Evolutionary conservation across 1,284 basidiomycete species (phyloP).

Genomic region (Tylopilus sp.): DNA sequence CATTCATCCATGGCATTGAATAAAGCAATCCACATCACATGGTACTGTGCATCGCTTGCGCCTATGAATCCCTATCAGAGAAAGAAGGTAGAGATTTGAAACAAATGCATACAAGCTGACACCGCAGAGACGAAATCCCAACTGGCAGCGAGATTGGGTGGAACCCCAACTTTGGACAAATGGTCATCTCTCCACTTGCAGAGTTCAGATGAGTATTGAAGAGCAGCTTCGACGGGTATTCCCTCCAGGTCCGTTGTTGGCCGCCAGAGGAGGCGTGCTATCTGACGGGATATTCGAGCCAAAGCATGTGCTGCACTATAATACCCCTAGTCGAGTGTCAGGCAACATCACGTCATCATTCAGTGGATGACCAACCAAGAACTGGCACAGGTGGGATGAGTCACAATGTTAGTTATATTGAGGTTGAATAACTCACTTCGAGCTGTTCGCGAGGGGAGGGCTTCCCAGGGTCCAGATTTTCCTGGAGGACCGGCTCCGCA

Average conservation of each 20-base stretch:
- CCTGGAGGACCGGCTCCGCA: conserved; percentile 55
- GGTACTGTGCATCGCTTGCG: conserved; percentile 84
- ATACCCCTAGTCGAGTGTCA: conserved; percentile 53
- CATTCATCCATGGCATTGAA: conserved; percentile 80
- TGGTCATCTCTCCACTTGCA: conserved; percentile 74
- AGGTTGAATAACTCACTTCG: conserved; percentile 47
- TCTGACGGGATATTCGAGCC: conserved; percentile 73
- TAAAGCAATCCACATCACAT: conserved; percentile 83
- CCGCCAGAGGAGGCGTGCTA: conserved; percentile 76
- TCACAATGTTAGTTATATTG: conserved; percentile 9
- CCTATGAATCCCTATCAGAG: conserved; percentile 48
- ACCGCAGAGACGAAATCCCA: conserved; percentile 90
- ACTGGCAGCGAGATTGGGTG: conserved; percentile 73
- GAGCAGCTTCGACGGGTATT: conserved; percentile 63
- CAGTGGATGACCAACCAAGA: conserved; percentile 36
- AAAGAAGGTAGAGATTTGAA: conserved; percentile 3
- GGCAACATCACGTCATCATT: conserved; percentile 29
- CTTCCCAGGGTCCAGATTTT: conserved; percentile 44
- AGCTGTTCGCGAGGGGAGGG: conserved; percentile 70
- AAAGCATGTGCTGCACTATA: conserved; percentile 76
- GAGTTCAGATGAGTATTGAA: conserved; percentile 57
- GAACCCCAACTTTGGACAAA: conserved; percentile 78
- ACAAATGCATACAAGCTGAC: conserved; percentile 53
- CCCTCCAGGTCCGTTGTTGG: conserved; percentile 73
- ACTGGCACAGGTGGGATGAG: conserved; percentile 23